Percentiles rank a stretch among this genome's conserved stretches.
Evolutionary conservation across 1,284 basidiomycete species (phyloP).

Genomic region (Leccinum pachyderme): DNA sequence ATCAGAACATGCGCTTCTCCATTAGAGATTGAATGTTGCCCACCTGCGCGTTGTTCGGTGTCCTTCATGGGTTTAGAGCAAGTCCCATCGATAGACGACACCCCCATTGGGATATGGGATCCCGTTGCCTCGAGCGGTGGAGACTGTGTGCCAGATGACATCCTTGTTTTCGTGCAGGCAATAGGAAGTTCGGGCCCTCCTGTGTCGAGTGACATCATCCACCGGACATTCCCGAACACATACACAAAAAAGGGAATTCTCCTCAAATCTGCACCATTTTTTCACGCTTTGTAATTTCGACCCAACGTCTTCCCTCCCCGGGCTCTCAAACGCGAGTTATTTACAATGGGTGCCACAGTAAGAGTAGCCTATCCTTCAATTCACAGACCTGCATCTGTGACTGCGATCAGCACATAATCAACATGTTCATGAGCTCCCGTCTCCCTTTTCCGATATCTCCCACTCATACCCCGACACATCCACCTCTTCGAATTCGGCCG

Average conservation of each 20-base stretch:
- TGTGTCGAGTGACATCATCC: slow-evolving; percentile 31
- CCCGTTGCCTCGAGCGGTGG: slow-evolving; percentile 50
- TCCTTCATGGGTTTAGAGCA: slow-evolving; percentile 33
- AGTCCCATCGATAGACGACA: slow-evolving; percentile 43
- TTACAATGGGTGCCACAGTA: too few species aligned
- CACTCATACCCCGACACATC: slow-evolving; percentile 47
- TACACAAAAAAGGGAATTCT: slow-evolving; percentile 14
- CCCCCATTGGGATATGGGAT: slow-evolving; percentile 46
- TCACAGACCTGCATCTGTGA: not conserved
- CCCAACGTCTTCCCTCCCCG: too few species aligned
- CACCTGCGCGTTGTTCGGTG: slow-evolving; percentile 32
- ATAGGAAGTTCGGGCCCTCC: not conserved
- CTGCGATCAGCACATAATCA: not conserved
- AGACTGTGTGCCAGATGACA: slow-evolving; percentile 43
- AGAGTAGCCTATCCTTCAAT: not conserved
- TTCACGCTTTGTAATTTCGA: too few species aligned
- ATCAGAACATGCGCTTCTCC: not conserved
- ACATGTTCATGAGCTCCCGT: not conserved
- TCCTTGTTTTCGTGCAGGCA: slow-evolving; percentile 8
- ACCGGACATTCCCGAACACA: slow-evolving; percentile 25
- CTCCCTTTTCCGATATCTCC: not conserved
- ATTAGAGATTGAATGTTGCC: not conserved
- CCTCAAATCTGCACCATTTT: not conserved
- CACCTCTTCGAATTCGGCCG: slow-evolving; percentile 55
- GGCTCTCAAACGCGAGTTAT: too few species aligned